A percentile compares a stretch with the other conserved stretches of the same genome.
Conservation (phyloP, 768 basidiomycete species). For the Nevesoporus exiguus region DNA sequence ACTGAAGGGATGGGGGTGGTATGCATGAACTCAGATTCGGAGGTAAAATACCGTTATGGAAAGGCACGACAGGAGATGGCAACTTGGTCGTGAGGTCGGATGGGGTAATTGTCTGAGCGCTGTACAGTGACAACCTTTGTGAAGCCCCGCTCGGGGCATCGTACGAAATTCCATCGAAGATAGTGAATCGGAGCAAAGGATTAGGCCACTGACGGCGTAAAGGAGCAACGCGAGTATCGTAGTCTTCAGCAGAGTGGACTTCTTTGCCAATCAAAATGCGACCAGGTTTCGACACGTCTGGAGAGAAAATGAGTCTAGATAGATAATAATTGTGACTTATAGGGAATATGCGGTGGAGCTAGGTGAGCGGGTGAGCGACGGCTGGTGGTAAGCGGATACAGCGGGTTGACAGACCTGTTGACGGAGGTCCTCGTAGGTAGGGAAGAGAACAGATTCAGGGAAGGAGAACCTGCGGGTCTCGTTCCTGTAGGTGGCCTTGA, state of each 20-base stretch:
- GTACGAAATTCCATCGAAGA: constrained; percentile 50
- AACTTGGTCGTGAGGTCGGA: neutral
- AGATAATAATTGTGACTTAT: constrained; percentile 57
- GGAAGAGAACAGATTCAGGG: constrained; percentile 48
- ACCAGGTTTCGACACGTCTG: constrained; percentile 47
- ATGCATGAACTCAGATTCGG: neutral
- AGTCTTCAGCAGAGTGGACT: constrained; percentile 58
- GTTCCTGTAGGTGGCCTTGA: constrained; percentile 71
- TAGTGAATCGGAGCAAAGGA: constrained; percentile 58
- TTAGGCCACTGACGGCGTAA: constrained; percentile 55
- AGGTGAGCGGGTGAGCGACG: constrained; percentile 21
- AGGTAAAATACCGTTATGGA: neutral
- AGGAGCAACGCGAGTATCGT: constrained; percentile 45
- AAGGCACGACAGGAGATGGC: neutral
- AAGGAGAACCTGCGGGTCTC: constrained; percentile 72
- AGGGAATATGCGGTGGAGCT: constrained; percentile 74
- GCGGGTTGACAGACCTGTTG: constrained; percentile 48
- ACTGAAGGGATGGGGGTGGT: constrained; percentile 29
- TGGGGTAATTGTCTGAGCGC: neutral
- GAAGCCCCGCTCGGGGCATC: constrained; percentile 26
- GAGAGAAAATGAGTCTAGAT: constrained; percentile 67
- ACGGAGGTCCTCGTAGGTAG: constrained; percentile 57
- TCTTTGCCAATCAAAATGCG: constrained; percentile 63
- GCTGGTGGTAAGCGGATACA: neutral
- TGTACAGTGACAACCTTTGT: constrained; percentile 9